A percentile compares a stretch with the other conserved stretches of the same genome.
Conservation (phyloP, 2,329 filamentous ascomycete species). For the Capronia americana region DNA sequence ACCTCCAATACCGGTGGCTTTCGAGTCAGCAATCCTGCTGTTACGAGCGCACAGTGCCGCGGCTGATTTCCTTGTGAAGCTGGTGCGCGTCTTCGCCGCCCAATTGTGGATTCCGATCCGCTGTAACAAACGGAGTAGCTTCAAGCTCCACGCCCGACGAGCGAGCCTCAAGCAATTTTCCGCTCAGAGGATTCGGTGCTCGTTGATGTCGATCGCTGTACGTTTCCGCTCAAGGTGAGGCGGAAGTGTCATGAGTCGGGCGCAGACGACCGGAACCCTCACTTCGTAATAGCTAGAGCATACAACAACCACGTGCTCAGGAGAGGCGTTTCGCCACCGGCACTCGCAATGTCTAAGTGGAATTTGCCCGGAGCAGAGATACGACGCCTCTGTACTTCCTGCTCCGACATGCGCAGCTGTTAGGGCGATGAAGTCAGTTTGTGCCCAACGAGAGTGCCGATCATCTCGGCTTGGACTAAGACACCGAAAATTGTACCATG, state of each 20-base stretch:
- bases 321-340: constrained; percentile 2
- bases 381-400: constrained; percentile 11
- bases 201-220: neutral
- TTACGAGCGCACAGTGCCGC: neutral
- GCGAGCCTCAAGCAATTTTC: neutral
- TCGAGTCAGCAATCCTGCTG: constrained; percentile 6
- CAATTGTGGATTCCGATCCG: constrained; percentile 32
- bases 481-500: constrained; percentile 5
- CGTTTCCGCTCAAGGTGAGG: constrained; percentile 8
- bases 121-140: constrained; percentile 11
- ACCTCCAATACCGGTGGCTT: neutral
- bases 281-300: neutral
- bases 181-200: constrained; percentile 3
- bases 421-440: constrained; percentile 25
- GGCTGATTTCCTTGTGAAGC: neutral
- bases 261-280: neutral
- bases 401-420: constrained; percentile 6
- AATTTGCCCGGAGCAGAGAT: neutral
- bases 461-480: constrained; percentile 19
- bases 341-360: neutral
- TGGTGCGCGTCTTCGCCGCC: constrained; percentile 23
- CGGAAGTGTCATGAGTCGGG: constrained; percentile 1
- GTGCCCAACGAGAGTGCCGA: constrained; percentile 34
- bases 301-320: neutral
- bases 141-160: constrained; percentile 8